Percentiles rank a stretch among this genome's conserved stretches.
phyloP scores from a whole-genome alignment of 2,329 filamentous ascomycete species.

The Talaromyces islandicus region DNA sequence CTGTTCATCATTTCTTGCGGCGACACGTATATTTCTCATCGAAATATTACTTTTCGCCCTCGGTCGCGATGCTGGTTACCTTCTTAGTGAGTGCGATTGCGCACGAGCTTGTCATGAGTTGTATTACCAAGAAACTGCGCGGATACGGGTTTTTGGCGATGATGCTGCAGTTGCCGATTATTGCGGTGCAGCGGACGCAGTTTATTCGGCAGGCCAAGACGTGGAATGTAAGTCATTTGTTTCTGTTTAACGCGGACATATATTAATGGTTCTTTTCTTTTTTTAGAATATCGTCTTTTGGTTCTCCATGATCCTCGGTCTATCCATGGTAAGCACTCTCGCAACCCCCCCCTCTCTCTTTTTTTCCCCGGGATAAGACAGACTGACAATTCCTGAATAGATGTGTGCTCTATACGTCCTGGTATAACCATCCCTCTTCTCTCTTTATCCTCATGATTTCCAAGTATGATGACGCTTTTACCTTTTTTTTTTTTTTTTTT shows the following conservation, averaged over 20 bases:
- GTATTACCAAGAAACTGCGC: constrained; percentile 92
- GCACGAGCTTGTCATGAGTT: constrained; percentile 95
- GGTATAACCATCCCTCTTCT: constrained; percentile 29
- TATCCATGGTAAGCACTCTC: constrained; percentile 61
- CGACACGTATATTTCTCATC: constrained; percentile 89
- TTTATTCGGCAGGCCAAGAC: constrained; percentile 70
- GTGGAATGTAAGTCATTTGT: constrained; percentile 54
- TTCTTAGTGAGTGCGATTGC: constrained; percentile 85
- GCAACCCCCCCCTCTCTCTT: too few species aligned
- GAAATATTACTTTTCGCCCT: constrained; percentile 67
- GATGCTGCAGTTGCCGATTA: constrained; percentile 94
- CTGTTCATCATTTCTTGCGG: constrained; percentile 90
- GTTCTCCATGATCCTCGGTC: constrained; percentile 82
- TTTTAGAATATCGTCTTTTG: constrained; percentile 73
- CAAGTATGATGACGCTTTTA: neutral
- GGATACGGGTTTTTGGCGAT: constrained; percentile 92
- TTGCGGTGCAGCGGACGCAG: constrained; percentile 77
- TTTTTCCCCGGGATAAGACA: constrained; percentile 5
- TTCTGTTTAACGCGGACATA: neutral
- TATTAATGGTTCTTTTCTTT: neutral
- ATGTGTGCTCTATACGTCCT: constrained; percentile 58
- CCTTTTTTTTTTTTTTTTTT: neutral
- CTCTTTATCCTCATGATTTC: neutral
- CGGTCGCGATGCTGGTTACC: constrained; percentile 77
- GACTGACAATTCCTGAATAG: constrained; percentile 23